Percentiles rank a stretch among this genome's conserved stretches.
Conservation (phyloP, 176 grass and related monocot genomes). For the Aegilops tauschii region DNA sequence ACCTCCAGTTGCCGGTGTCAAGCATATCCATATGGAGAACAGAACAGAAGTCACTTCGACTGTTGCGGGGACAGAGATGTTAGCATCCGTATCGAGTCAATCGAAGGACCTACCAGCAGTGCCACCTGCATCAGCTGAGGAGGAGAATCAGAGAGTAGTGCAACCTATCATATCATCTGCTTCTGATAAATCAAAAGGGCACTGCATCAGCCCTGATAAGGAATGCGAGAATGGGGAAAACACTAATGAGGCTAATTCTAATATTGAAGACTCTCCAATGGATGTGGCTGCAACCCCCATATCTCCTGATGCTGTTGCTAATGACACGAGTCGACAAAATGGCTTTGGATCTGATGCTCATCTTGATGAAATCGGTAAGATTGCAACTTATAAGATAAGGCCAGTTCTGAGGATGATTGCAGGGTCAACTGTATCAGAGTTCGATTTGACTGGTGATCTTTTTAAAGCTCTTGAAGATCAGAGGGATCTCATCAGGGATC, state of each 20-base stretch:
- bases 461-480: constrained; percentile 90
- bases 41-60: constrained; percentile 57
- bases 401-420: constrained; percentile 71
- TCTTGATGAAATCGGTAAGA: constrained; percentile 69
- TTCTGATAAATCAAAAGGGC: constrained; percentile 59
- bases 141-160: constrained; percentile 40
- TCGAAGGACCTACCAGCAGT: constrained; percentile 44
- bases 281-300: constrained; percentile 47
- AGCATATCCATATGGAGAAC: constrained; percentile 63
- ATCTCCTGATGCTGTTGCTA: constrained; percentile 52
- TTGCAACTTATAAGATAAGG: constrained; percentile 72
- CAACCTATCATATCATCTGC: constrained; percentile 44
- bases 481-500: constrained; percentile 66
- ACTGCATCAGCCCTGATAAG: constrained; percentile 52
- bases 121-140: constrained; percentile 36
- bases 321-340: constrained; percentile 45
- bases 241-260: constrained; percentile 61
- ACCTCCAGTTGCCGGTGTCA: constrained; percentile 40
- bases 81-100: constrained; percentile 71
- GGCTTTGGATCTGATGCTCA: constrained; percentile 49
- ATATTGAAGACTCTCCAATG: constrained; percentile 53
- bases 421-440: constrained; percentile 64
- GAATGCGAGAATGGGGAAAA: constrained; percentile 55
- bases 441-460: constrained; percentile 78
- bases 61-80: constrained; percentile 74